Evolutionary conservation across 1,284 basidiomycete species (phyloP), one percentile per base, ranked within the genome.

Genomic region (Filobasidium uniguttulatum): DNA sequence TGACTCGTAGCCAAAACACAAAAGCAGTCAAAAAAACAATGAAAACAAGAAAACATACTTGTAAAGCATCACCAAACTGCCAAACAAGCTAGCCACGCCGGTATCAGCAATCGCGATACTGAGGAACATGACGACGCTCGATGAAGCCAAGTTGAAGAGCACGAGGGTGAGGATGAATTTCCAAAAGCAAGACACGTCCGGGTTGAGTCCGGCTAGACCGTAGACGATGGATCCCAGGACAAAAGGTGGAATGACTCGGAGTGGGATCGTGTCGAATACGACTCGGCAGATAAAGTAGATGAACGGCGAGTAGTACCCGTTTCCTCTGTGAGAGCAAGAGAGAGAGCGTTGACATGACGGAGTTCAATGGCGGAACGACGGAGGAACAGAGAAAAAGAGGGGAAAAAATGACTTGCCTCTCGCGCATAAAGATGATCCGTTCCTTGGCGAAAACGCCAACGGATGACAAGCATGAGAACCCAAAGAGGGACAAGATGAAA

Each of bases 251-350:
- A 97, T 84, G 17, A 98, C 78, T 17, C 93, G 81, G 19, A 98
- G 75, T 0, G 93, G 93, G 7, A 97, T 73, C 55, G 96, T 89
- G 65, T 98, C 93, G 67, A 97, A 97, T 14, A 98, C 77, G 46
- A 94, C 78, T 76, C 96, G 97, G 54, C 89, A 88, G 1, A 85
- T 74, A 69, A 98, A 97, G 73, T 97, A 98, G 3, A 89, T 91
- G 61, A 89, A 80, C 0, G 93, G 84, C 0, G 85, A 84, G 66
- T 98, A 97, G 68, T 98, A 98, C 4, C 91, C 90, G 59, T 98
- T 98, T 1, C 91, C 81, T 56, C 89, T 87, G 61, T 15, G n/a
- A 23, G n/a, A 15, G 45, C 22, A 20, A 44, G 29, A 48, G 35
- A 36, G 28, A 34, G 36, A 17, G 34, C 29, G 12, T n/a, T n/a